These are phyloP conservation scores for Puya raimondii DNA, from an alignment of 176 grass and related monocot genomes.

Conservation along the genomic window DNA sequence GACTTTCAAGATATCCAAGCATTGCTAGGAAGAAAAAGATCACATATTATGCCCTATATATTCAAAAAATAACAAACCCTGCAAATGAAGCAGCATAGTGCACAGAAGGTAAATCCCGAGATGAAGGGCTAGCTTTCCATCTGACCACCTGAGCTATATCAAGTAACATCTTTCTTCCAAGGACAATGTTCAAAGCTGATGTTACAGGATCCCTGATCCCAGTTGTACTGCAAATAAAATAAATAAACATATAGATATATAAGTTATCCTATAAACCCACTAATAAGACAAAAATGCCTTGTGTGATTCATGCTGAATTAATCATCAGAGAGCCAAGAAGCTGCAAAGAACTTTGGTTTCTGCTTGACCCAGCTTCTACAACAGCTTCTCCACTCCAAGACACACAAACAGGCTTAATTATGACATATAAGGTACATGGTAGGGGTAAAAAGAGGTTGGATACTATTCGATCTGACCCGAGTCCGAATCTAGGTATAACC, in stretches of 20 bases:
- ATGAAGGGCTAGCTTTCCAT: slow-evolving; percentile 80
- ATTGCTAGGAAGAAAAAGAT: not conserved
- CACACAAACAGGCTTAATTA: no score
- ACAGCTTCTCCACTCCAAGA: no score
- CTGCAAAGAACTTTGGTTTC: not conserved
- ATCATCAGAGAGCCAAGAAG: not conserved
- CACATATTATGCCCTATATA: not conserved
- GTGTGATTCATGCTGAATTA: not conserved
- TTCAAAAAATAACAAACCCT: slow-evolving; percentile 40
- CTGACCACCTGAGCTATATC: slow-evolving; percentile 94
- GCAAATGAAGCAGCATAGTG: slow-evolving; percentile 88
- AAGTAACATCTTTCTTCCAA: slow-evolving; percentile 71
- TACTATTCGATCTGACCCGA: no score
- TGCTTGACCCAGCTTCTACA: no score
- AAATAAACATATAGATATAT: not conserved
- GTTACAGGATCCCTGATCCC: slow-evolving; percentile 82
- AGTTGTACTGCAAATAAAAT: slow-evolving; percentile 58
- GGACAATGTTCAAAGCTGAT: slow-evolving; percentile 84
- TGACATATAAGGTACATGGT: no score
- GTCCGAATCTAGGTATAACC: no score
- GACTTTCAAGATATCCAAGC: not conserved
- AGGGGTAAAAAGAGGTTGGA: no score
- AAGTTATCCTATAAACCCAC: not conserved
- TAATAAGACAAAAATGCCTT: not conserved
- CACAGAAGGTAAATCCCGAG: slow-evolving; percentile 54